phyloP scores from a whole-genome alignment of 805 yeast genomes.

The Saturnispora quitensis region DNA sequence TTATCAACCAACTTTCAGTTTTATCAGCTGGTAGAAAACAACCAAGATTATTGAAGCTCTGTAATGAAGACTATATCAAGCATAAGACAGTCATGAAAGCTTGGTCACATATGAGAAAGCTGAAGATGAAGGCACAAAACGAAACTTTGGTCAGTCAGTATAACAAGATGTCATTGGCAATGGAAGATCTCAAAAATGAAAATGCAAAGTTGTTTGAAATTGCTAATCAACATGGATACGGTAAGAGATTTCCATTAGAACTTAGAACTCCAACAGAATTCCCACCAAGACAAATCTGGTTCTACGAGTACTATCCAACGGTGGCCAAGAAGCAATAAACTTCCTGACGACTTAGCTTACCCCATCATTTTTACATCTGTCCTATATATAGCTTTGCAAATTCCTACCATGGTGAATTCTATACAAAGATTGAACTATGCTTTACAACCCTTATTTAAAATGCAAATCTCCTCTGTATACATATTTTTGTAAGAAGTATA shows the following conservation, averaged over 20 bases:
- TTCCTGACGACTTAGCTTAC: background rate
- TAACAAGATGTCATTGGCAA: conserved; percentile 56
- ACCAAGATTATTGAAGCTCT: conserved; percentile 69
- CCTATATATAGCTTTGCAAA: background rate
- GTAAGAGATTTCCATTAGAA: conserved; percentile 70
- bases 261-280: conserved; percentile 81
- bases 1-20: conserved; percentile 58
- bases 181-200: conserved; percentile 51
- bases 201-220: conserved; percentile 48
- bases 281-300: conserved; percentile 81
- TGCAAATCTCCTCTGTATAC: background rate
- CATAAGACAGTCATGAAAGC: conserved; percentile 78
- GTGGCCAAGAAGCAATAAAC: conserved; percentile 12
- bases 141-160: conserved; percentile 50
- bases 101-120: conserved; percentile 59
- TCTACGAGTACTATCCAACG: conserved; percentile 37
- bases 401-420: background rate
- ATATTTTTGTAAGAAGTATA: background rate
- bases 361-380: background rate
- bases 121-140: conserved; percentile 36
- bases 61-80: conserved; percentile 74
- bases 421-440: background rate
- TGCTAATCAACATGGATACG: conserved; percentile 50
- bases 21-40: conserved; percentile 80
- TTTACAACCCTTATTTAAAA: background rate